Evolutionary conservation across 192 early-diverging fungal genomes (phyloP), one percentile per base, ranked within the genome.

Genomic region (Irineochytrium annulatum): DNA sequence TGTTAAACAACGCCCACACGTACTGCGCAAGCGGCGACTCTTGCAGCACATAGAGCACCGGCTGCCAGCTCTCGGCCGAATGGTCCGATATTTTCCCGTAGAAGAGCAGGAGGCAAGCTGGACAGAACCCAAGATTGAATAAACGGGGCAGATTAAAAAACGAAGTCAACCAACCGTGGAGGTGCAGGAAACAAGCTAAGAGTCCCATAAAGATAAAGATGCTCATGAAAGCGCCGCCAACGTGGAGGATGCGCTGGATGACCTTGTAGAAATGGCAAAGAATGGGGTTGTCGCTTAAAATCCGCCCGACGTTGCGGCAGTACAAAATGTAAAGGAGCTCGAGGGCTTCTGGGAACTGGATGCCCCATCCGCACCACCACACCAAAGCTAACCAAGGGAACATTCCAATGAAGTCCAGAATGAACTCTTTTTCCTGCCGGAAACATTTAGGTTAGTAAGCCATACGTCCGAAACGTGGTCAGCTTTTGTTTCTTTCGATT

Each of bases 151-250:
- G 34, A 29, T 68, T 68, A 33, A 70, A 37, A 14, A 77, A 37
- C n/a, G 68, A 74, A 13, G 69, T 64, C 14, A 60, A 55, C 62
- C 76, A 77, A 6, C 62, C 70, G 26, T 71, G 65, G 1, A 75
- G 57, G 59, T 77, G 76, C 20, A 77, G 55, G 52, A 65, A 77
- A 1, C 57, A 45, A 3, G 55, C 34, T 46, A 77, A 34, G 19
- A 70, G 26, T 3, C 46, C 64, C 8, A 45, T 52, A 24, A 75
- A 69, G 22, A 71, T 34, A 28, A 65, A 68, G 19, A 77, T 63
- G n/a, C 59, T 70, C 65, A 68, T 65, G 39, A 77, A 75, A 34
- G 43, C 64, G 20, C 34, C 45, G 28, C 72, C 72, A 28, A 75
- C 63, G 33, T 65, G 64, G 22, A 71, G 48, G 6, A 37, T 52